phyloP scores from a whole-genome alignment of 2,329 filamentous ascomycete genomes.

The Pestalotiopsis fici region DNA sequence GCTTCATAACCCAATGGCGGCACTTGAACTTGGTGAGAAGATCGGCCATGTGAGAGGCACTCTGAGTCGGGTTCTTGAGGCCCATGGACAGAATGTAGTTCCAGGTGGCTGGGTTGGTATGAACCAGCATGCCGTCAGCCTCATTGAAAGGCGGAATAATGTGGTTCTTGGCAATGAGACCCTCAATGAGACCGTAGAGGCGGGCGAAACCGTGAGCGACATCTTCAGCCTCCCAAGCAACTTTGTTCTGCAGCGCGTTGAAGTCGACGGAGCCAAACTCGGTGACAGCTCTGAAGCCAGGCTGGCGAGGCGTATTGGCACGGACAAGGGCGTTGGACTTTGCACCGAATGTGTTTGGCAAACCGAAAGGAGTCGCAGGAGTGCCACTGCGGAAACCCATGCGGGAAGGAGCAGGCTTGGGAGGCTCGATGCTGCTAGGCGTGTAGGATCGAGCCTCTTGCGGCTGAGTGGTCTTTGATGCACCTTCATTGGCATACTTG shows the following conservation, averaged over 20 bases:
- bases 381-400: not conserved
- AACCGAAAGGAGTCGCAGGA: not conserved
- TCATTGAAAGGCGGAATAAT: conserved; percentile 17
- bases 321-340: not conserved
- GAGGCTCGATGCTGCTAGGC: not conserved
- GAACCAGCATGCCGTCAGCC: conserved; percentile 13
- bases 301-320: not conserved
- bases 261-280: not conserved
- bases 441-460: not conserved
- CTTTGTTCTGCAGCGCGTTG: conserved; percentile 20
- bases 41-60: conserved; percentile 22
- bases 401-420: not conserved
- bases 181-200: conserved; percentile 27
- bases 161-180: conserved; percentile 26
- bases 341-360: not conserved
- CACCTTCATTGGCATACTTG: conserved; percentile 4
- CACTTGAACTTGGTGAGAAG: conserved; percentile 19
- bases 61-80: conserved; percentile 19
- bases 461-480: not conserved
- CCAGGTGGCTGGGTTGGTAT: conserved; percentile 25
- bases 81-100: conserved; percentile 24
- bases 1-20: conserved; percentile 28
- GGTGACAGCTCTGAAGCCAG: not conserved
- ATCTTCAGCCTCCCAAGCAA: conserved; percentile 23
- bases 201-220: conserved; percentile 22